These are phyloP conservation scores for Phytophthora podocarpi DNA, from an alignment of 352 stramenopile species.

Conservation along the genomic window DNA sequence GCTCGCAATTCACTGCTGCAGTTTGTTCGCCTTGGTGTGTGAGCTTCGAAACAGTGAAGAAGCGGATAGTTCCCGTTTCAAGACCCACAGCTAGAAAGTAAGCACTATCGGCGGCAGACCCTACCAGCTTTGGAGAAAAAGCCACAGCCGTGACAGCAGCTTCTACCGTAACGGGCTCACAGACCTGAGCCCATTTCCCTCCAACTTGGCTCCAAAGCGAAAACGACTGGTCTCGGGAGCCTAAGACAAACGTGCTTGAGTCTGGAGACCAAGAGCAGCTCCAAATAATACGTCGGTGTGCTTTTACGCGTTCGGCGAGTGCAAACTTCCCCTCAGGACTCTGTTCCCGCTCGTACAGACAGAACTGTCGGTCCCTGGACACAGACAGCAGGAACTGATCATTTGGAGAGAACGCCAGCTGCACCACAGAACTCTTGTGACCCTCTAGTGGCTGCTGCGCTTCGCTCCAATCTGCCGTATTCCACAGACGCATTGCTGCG, in stretches of 20 bases:
- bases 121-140: slow-evolving; percentile 41
- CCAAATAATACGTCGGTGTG: slow-evolving; percentile 84
- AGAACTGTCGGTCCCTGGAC: slow-evolving; percentile 77
- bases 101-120: neutral
- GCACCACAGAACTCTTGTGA: slow-evolving; percentile 82
- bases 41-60: slow-evolving; percentile 52
- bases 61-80: slow-evolving; percentile 54
- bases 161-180: slow-evolving; percentile 32
- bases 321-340: slow-evolving; percentile 35
- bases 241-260: slow-evolving; percentile 58
- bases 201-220: slow-evolving; percentile 48
- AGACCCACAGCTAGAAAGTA: slow-evolving; percentile 64
- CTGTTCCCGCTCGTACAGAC: slow-evolving; percentile 48
- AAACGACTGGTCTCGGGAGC: slow-evolving; percentile 70
- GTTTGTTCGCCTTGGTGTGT: neutral
- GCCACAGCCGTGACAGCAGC: slow-evolving; percentile 67
- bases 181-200: slow-evolving; percentile 27
- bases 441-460: slow-evolving; percentile 51
- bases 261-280: slow-evolving; percentile 76
- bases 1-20: slow-evolving; percentile 1
- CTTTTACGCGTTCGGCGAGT: slow-evolving; percentile 57
- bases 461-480: slow-evolving; percentile 59
- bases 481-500: slow-evolving; percentile 70
- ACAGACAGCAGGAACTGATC: slow-evolving; percentile 69
- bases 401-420: slow-evolving; percentile 72